Conservation (phyloP, 2,329 filamentous ascomycete species). For the Colletotrichum aenigma region DNA sequence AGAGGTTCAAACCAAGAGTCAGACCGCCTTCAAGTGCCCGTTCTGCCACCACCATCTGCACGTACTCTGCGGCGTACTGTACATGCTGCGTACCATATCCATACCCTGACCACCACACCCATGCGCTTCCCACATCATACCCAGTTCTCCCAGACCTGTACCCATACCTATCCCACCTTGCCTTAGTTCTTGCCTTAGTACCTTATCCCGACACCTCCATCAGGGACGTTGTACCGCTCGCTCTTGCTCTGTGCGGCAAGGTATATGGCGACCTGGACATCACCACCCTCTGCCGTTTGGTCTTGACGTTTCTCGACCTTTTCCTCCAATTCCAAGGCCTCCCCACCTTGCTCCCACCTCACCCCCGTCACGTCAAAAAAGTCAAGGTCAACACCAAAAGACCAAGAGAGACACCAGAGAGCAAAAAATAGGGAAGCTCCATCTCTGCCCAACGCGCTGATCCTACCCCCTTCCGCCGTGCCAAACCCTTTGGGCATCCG, state of each 20-base stretch:
- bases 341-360: conserved; percentile 27
- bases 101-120: background rate
- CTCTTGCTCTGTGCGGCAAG: background rate
- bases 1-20: background rate
- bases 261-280: conserved; percentile 8
- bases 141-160: background rate
- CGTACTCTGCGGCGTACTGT: background rate
- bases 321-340: conserved; percentile 9
- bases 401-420: background rate
- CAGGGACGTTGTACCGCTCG: background rate
- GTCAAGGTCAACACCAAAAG: conserved; percentile 1
- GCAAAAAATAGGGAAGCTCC: conserved; percentile 13
- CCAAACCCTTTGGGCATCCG: conserved; percentile 21
- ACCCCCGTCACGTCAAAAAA: conserved; percentile 19
- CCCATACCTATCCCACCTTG: background rate
- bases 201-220: background rate
- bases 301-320: conserved; percentile 14
- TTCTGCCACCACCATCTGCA: conserved; percentile 3
- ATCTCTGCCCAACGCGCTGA: conserved; percentile 42
- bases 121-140: background rate
- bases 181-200: conserved; percentile 2
- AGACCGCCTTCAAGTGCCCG: conserved; percentile 13
- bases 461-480: conserved; percentile 25
- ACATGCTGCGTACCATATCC: background rate
- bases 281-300: conserved; percentile 7